Evolutionary conservation across 1,139 yeast genomes (phyloP).

Genomic region (Groenewaldozyma sp.): DNA sequence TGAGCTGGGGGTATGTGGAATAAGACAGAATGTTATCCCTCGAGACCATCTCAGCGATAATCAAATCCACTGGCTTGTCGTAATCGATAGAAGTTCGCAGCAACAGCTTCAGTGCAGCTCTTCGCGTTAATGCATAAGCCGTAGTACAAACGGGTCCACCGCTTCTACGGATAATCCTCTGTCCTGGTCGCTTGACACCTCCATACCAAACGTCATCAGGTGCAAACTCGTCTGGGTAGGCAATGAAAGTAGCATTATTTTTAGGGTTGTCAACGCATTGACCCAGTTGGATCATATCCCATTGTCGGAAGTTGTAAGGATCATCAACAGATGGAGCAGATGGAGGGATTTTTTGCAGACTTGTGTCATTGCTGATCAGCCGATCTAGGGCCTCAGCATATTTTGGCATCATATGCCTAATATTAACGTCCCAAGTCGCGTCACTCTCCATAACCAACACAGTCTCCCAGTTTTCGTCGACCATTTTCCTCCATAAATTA

Average conservation of each 20-base stretch:
- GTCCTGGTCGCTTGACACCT: constrained; percentile 2
- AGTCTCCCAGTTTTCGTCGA: constrained; percentile 10
- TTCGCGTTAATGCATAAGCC: constrained; percentile 14
- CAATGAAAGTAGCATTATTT: constrained; percentile 4
- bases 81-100: constrained; percentile 12
- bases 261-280: constrained; percentile 7
- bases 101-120: constrained; percentile 15
- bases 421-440: constrained; percentile 12
- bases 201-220: constrained; percentile 7
- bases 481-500: constrained; percentile 10
- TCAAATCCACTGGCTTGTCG: constrained; percentile 13
- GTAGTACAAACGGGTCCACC: constrained; percentile 14
- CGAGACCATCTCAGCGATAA: constrained; percentile 10
- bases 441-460: constrained; percentile 13
- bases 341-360: not conserved
- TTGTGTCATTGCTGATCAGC: not conserved
- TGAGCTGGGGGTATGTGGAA: constrained; percentile 12
- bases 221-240: constrained; percentile 10
- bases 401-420: constrained; percentile 8
- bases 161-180: constrained; percentile 9
- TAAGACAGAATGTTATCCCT: constrained; percentile 9
- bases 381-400: constrained; percentile 10
- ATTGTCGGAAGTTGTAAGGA: constrained; percentile 8
- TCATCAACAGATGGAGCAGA: constrained; percentile 5
- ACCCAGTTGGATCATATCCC: constrained; percentile 11